Conservation (phyloP, 1,284 basidiomycete species). For the Pseudozyma thailandica region DNA sequence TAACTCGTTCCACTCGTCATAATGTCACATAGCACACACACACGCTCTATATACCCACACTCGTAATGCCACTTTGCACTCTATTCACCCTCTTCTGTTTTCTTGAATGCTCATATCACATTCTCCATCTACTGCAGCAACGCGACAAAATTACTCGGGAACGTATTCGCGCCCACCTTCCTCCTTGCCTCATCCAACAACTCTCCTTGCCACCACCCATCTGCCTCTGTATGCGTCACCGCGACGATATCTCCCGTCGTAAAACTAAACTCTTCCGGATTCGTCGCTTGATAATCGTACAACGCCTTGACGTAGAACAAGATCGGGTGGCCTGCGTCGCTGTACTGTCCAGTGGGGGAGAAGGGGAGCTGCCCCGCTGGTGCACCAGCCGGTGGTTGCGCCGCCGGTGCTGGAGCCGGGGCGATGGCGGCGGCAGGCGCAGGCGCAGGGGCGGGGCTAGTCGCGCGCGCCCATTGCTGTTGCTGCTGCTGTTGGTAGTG, state of each 20-base stretch:
- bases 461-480: constrained; percentile 35
- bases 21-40: too few species aligned
- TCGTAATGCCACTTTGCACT: too few species aligned
- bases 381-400: too few species aligned
- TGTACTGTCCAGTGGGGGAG: constrained; percentile 77
- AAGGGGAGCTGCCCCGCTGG: constrained; percentile 25
- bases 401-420: constrained; percentile 40
- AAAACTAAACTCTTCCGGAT: constrained; percentile 86
- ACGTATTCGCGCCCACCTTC: constrained; percentile 81
- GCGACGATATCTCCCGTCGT: constrained; percentile 90
- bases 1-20: too few species aligned
- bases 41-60: background rate
- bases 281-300: constrained; percentile 88
- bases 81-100: too few species aligned
- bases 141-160: constrained; percentile 85
- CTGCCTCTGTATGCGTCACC: constrained; percentile 87
- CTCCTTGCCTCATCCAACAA: constrained; percentile 85
- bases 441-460: constrained; percentile 29
- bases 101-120: too few species aligned
- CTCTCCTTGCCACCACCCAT: constrained; percentile 90
- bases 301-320: constrained; percentile 83
- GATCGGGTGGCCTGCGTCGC: constrained; percentile 80
- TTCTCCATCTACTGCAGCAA: constrained; percentile 71
- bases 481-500: constrained; percentile 29
- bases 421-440: constrained; percentile 47